Percentiles rank a stretch among this genome's conserved stretches.
phyloP scores from a whole-genome alignment of 129 eudicot species.

The Kitagawia praeruptora region DNA sequence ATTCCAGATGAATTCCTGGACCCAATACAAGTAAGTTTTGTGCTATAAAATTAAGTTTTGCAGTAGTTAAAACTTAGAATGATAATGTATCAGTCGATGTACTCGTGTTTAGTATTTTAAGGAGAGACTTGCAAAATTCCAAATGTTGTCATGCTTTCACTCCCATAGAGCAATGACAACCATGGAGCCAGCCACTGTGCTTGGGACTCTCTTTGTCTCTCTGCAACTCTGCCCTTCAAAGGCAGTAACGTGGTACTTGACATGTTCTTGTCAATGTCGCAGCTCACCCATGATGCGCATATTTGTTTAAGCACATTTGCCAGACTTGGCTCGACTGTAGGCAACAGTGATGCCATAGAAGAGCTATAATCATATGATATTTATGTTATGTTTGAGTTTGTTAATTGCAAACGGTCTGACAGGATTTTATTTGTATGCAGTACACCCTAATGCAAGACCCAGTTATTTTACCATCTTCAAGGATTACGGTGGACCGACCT shows the following conservation, averaged over 20 bases:
- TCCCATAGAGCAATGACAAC: neutral
- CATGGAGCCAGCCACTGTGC: neutral
- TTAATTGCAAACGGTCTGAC: neutral
- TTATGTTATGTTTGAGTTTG: neutral
- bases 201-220: neutral
- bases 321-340: neutral
- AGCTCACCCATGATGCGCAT: neutral
- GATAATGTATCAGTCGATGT: neutral
- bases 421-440: slow-evolving; percentile 34
- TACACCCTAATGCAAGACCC: slow-evolving; percentile 93
- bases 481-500: slow-evolving; percentile 73
- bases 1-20: slow-evolving; percentile 97
- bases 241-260: neutral
- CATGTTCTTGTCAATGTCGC: neutral
- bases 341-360: neutral
- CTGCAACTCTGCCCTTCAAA: neutral
- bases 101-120: neutral
- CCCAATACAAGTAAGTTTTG: slow-evolving; percentile 63
- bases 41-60: neutral
- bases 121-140: neutral
- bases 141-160: neutral
- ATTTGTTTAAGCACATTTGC: neutral
- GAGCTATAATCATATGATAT: neutral
- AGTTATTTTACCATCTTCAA: slow-evolving; percentile 87
- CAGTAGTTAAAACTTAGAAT: neutral